Conservation (phyloP, 2,329 filamentous ascomycete species). For the Hypoxylon sp. region DNA sequence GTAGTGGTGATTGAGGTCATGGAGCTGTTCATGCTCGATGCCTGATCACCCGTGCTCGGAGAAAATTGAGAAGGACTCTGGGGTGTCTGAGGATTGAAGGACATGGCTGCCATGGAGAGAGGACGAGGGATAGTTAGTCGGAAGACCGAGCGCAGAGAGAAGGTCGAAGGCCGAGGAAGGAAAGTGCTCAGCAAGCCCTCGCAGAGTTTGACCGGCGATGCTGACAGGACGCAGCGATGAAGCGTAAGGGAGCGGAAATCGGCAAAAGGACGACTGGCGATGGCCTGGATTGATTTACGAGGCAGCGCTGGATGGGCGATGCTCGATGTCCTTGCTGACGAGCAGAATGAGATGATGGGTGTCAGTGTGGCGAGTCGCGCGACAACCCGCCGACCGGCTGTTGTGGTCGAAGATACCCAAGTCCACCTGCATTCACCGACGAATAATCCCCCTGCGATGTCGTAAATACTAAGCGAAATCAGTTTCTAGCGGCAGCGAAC, state of each 20-base stretch:
- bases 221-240: conserved; percentile 18
- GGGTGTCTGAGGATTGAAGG: conserved; percentile 72
- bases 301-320: conserved; percentile 28
- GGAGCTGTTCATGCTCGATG: conserved; percentile 59
- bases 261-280: conserved; percentile 11
- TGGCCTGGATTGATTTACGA: conserved; percentile 15
- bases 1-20: conserved; percentile 61
- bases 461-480: conserved; percentile 14
- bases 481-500: conserved; percentile 4
- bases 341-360: conserved; percentile 32
- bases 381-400: conserved; percentile 50
- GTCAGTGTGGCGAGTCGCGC: conserved; percentile 49
- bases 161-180: conserved; percentile 22
- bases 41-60: conserved; percentile 61
- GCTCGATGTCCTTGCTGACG: conserved; percentile 36
- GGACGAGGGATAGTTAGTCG: conserved; percentile 17
- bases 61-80: conserved; percentile 72
- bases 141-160: conserved; percentile 25
- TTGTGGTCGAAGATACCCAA: conserved; percentile 46
- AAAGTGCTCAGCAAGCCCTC: conserved; percentile 16
- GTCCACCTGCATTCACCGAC: conserved; percentile 48
- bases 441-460: conserved; percentile 14
- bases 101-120: conserved; percentile 61
- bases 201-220: conserved; percentile 20
- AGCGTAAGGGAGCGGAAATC: conserved; percentile 13